Conservation (phyloP, 2,329 filamentous ascomycete genomes). For the Scedosporium apiospermum region DNA sequence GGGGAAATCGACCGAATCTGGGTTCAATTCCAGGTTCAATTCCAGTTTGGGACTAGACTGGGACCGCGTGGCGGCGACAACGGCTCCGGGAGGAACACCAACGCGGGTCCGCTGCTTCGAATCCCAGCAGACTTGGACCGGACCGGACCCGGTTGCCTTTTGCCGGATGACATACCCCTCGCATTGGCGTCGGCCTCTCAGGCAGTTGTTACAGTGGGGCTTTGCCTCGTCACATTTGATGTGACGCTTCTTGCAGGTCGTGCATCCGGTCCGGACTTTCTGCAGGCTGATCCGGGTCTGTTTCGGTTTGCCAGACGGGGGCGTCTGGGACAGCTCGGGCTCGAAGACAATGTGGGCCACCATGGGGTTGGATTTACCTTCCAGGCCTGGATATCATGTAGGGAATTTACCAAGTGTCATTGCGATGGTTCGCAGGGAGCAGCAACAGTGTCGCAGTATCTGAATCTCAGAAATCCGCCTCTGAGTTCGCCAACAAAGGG, state of each 20-base stretch:
- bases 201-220: conserved; percentile 12
- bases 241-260: conserved; percentile 12
- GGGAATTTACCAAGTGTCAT: neutral
- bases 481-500: too few species aligned
- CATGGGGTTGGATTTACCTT: neutral
- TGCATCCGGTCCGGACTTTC: conserved; percentile 12
- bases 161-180: conserved; percentile 9
- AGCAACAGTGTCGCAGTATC: too few species aligned
- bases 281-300: conserved; percentile 9
- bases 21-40: conserved; percentile 10
- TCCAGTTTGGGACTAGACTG: too few species aligned
- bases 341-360: neutral
- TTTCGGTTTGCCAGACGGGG: conserved; percentile 5
- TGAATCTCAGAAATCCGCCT: too few species aligned
- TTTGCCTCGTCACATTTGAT: conserved; percentile 13
- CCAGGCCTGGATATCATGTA: neutral
- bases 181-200: conserved; percentile 9
- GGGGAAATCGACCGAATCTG: conserved; percentile 11
- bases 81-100: neutral
- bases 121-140: conserved; percentile 15
- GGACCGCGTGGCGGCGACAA: neutral
- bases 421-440: neutral
- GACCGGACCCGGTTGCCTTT: conserved; percentile 9
- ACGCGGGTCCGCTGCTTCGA: conserved; percentile 9
- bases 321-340: neutral